Evolutionary conservation across 306 rosid species (phyloP).

Genomic region (Vigna radiata): DNA sequence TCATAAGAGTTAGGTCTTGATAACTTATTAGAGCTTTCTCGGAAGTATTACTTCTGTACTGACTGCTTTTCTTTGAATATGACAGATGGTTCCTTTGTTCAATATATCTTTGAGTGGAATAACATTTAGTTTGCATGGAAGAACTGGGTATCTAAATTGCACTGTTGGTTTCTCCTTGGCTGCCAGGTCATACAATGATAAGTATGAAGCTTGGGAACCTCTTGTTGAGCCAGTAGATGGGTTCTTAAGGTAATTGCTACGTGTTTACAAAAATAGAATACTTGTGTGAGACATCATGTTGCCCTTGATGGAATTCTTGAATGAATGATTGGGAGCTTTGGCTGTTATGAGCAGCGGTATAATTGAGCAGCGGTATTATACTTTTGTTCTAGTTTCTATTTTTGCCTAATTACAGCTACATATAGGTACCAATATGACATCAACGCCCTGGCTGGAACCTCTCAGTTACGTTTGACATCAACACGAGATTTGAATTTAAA

Average conservation of each 20-base stretch:
- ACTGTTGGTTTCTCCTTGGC: conserved; percentile 80
- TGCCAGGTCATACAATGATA: conserved; percentile 91
- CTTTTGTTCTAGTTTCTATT: conserved; percentile 27
- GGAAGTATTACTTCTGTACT: neutral
- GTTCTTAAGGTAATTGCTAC: conserved; percentile 67
- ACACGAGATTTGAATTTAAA: conserved; percentile 91
- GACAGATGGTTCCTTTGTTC: conserved; percentile 99
- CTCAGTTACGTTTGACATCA: conserved; percentile 88
- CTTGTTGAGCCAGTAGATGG: conserved; percentile 95
- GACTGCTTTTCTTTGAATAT: conserved; percentile 39
- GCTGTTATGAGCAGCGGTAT: conserved; percentile 4
- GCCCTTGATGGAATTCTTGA: conserved; percentile 30
- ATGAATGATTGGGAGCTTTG: conserved; percentile 10
- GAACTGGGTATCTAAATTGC: conserved; percentile 72
- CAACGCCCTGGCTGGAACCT: conserved; percentile 81
- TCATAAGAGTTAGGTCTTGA: too few species aligned
- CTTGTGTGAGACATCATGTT: conserved; percentile 14
- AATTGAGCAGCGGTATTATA: conserved; percentile 9
- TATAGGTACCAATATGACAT: conserved; percentile 85
- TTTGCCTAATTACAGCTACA: conserved; percentile 39
- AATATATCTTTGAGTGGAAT: conserved; percentile 83
- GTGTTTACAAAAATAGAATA: neutral
- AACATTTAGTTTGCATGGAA: conserved; percentile 76
- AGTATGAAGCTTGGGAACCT: conserved; percentile 97
- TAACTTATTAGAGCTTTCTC: too few species aligned